phyloP scores from a whole-genome alignment of 176 grass and related monocot species.

The Raddia distichophylla region DNA sequence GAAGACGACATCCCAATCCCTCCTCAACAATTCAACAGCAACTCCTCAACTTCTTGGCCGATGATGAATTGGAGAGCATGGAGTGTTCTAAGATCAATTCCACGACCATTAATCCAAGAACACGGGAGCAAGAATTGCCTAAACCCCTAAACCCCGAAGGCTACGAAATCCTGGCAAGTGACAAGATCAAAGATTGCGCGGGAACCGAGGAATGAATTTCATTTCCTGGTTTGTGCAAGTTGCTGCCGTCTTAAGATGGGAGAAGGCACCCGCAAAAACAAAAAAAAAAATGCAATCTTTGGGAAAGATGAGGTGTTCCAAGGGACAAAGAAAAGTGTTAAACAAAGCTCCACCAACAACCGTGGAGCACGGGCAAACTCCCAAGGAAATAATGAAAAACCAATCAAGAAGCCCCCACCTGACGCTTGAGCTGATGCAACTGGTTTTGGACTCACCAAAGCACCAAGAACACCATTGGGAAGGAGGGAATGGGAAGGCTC shows the following conservation, averaged over 20 bases:
- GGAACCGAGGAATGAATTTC: neutral
- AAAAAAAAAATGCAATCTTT: neutral
- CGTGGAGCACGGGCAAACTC: slow-evolving; percentile 31
- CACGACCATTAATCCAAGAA: slow-evolving; percentile 34
- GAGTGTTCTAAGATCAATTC: slow-evolving; percentile 15
- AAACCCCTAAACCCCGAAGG: slow-evolving; percentile 25
- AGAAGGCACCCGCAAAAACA: neutral
- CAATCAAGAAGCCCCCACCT: slow-evolving; percentile 21
- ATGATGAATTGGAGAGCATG: slow-evolving; percentile 9
- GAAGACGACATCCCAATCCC: slow-evolving; percentile 63
- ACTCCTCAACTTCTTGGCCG: slow-evolving; percentile 24
- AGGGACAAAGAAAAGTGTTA: neutral
- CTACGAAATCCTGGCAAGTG: neutral
- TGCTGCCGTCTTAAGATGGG: neutral
- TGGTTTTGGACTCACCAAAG: neutral
- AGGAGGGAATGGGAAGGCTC: slow-evolving; percentile 11
- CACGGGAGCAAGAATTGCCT: slow-evolving; percentile 27
- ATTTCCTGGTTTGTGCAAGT: neutral
- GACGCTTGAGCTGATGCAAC: slow-evolving; percentile 3
- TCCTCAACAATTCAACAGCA: neutral
- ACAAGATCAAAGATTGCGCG: neutral
- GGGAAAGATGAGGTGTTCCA: neutral
- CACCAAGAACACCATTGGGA: slow-evolving; percentile 34
- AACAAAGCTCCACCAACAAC: slow-evolving; percentile 30
- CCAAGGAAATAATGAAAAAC: neutral